Percentiles rank a stretch among this genome's conserved stretches.
These are phyloP conservation scores for Ustilago shanxiensis DNA, from an alignment of 1,284 basidiomycete species.

Conservation along the genomic window DNA sequence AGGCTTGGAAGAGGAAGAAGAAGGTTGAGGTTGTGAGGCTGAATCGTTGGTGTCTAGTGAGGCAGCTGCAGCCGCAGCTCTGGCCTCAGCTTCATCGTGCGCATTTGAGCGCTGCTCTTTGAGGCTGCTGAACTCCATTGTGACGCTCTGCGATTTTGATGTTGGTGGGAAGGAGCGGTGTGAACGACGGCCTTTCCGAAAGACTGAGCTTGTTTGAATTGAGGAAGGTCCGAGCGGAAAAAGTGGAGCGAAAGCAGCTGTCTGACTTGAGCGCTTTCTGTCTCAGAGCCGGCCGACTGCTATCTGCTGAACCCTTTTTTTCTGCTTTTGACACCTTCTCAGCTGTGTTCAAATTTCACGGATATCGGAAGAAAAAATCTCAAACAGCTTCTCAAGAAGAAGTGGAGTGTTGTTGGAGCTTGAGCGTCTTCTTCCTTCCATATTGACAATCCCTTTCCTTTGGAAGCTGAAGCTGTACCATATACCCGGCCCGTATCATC, in stretches of 20 bases:
- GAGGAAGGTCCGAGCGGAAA: constrained; percentile 34
- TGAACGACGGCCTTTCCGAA: background rate
- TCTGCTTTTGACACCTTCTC: background rate
- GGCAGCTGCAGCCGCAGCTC: constrained; percentile 40
- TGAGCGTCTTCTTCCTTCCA: background rate
- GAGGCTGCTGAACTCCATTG: constrained; percentile 49
- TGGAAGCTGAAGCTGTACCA: background rate
- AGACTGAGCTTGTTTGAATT: constrained; percentile 1
- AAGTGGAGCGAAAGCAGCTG: constrained; percentile 16
- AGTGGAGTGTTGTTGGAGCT: constrained; percentile 24
- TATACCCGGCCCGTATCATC: background rate
- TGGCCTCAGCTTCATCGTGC: constrained; percentile 35
- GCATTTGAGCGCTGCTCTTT: constrained; percentile 28
- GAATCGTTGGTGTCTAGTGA: constrained; percentile 20
- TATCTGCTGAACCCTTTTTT: constrained; percentile 24
- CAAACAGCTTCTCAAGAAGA: constrained; percentile 13
- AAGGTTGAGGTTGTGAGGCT: constrained; percentile 10
- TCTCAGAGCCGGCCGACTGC: constrained; percentile 14
- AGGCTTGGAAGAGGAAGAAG: constrained; percentile 18
- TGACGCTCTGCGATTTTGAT: constrained; percentile 5
- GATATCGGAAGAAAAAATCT: constrained; percentile 38
- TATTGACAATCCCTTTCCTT: background rate
- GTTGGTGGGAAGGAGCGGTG: background rate
- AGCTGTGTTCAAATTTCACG: constrained; percentile 5
- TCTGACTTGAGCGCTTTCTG: too few relatives aligned